phyloP scores from a whole-genome alignment of 2,329 filamentous ascomycete species.

The Microcera coccophila region DNA sequence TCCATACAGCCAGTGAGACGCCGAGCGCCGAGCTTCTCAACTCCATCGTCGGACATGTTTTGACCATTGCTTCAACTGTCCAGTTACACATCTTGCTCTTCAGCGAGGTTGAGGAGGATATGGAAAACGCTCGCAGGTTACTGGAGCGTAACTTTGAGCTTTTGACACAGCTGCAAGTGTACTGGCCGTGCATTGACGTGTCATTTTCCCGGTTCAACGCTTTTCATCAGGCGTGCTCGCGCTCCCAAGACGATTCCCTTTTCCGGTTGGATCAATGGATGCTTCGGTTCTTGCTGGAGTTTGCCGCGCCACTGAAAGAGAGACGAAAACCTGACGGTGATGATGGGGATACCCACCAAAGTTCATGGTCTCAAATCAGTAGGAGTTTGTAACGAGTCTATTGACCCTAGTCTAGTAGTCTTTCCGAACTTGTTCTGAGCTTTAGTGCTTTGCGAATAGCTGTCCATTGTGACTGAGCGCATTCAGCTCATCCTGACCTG shows the following conservation, averaged over 20 bases:
- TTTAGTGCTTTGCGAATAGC: too few species aligned
- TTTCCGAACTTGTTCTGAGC: too few species aligned
- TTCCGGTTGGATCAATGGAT: slow-evolving; percentile 12
- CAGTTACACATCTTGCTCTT: slow-evolving; percentile 46
- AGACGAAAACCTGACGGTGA: too few species aligned
- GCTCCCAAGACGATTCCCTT: slow-evolving; percentile 3
- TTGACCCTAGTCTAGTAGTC: too few species aligned
- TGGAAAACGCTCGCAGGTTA: slow-evolving; percentile 31
- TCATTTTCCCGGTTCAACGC: slow-evolving; percentile 6
- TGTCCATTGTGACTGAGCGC: too few species aligned
- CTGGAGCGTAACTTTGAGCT: slow-evolving; percentile 45
- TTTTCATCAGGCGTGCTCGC: slow-evolving; percentile 12
- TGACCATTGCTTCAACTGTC: slow-evolving; percentile 44
- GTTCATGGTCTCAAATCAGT: too few species aligned
- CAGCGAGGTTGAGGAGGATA: slow-evolving; percentile 32
- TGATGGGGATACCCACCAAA: too few species aligned
- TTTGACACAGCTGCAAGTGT: slow-evolving; percentile 36
- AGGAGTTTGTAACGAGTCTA: too few species aligned
- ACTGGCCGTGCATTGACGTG: slow-evolving; percentile 33
- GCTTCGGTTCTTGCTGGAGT: slow-evolving; percentile 8
- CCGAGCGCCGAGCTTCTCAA: slow-evolving; percentile 40
- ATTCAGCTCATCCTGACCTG: too few species aligned
- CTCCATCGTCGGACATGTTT: slow-evolving; percentile 43
- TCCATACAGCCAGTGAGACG: slow-evolving; percentile 36
- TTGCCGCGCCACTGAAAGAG: neutral